These are phyloP conservation scores for Penicillium brasilianum DNA, from an alignment of 2,329 filamentous ascomycete species.

Conservation along the genomic window DNA sequence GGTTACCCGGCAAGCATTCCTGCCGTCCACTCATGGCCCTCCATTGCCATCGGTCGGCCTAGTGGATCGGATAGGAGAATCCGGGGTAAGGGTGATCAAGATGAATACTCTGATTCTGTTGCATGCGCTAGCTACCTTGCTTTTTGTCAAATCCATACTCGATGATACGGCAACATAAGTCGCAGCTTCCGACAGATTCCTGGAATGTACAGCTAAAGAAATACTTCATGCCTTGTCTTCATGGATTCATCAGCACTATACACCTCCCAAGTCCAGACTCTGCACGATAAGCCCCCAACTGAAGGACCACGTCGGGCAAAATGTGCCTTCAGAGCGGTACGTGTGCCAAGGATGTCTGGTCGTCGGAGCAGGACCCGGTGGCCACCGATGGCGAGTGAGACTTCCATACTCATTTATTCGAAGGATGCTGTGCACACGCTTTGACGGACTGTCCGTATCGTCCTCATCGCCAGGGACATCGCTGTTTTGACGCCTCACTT, in stretches of 20 bases:
- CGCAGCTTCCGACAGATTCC: not conserved
- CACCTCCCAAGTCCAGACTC: not conserved
- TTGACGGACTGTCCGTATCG: not conserved
- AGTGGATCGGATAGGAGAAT: conserved; percentile 16
- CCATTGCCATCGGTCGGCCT: conserved; percentile 7
- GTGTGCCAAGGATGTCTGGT: not conserved
- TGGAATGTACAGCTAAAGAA: not conserved
- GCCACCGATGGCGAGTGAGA: not conserved
- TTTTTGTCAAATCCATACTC: not conserved
- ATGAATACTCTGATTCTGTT: not conserved
- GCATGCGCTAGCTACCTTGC: not conserved
- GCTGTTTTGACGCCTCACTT: not conserved
- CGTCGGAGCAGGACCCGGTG: not conserved
- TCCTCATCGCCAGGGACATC: not conserved
- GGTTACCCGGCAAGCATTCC: conserved; percentile 17
- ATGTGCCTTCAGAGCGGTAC: not conserved
- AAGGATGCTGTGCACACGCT: not conserved
- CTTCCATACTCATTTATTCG: not conserved
- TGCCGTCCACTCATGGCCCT: conserved; percentile 6
- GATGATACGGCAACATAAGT: not conserved
- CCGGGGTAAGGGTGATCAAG: conserved; percentile 1
- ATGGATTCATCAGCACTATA: not conserved
- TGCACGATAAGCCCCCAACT: not conserved
- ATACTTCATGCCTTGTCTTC: not conserved
- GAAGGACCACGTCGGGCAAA: not conserved